A percentile compares a stretch with the other conserved stretches of the same genome.
Evolutionary conservation across 1,284 basidiomycete species (phyloP).

Genomic region (Rhodofomes roseus): DNA sequence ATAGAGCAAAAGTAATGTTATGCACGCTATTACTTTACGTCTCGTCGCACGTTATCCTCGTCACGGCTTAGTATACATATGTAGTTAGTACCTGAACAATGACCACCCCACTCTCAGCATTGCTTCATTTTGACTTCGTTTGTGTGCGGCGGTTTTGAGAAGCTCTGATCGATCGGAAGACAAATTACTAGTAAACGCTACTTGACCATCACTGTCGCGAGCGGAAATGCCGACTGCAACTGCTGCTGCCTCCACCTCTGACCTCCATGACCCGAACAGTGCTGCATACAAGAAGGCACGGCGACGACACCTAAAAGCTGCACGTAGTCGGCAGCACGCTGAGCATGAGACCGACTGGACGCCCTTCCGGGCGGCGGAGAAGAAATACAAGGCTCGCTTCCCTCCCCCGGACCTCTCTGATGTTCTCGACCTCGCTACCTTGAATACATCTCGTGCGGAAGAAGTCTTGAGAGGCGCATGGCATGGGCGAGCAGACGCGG

Average conservation of each 20-base stretch:
- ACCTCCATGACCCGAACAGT: conserved; percentile 39
- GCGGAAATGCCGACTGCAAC: conserved; percentile 8
- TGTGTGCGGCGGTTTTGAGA: neutral
- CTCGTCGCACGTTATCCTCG: conserved; percentile 13
- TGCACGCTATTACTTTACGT: conserved; percentile 23
- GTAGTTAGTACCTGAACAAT: conserved; percentile 13
- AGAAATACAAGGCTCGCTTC: conserved; percentile 71
- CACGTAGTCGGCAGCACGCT: conserved; percentile 44
- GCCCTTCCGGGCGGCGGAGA: conserved; percentile 71
- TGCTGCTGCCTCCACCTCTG: conserved; percentile 1
- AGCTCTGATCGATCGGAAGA: neutral
- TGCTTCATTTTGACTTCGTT: conserved; percentile 16
- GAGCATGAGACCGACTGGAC: conserved; percentile 58
- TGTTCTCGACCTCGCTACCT: conserved; percentile 60
- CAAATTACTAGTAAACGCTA: neutral
- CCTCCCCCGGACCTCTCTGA: conserved; percentile 68
- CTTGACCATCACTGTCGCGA: neutral
- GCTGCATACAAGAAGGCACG: conserved; percentile 64
- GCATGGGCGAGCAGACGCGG: conserved; percentile 39
- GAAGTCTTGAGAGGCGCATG: conserved; percentile 45
- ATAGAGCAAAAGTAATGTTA: conserved; percentile 27
- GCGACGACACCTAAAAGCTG: conserved; percentile 54
- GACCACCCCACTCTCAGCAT: conserved; percentile 25
- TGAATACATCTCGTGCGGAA: conserved; percentile 35
- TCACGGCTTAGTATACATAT: conserved; percentile 14